Percentiles rank a stretch among this genome's conserved stretches.
phyloP scores from a whole-genome alignment of 2,329 filamentous ascomycete species.

The Pyrenophora teres region DNA sequence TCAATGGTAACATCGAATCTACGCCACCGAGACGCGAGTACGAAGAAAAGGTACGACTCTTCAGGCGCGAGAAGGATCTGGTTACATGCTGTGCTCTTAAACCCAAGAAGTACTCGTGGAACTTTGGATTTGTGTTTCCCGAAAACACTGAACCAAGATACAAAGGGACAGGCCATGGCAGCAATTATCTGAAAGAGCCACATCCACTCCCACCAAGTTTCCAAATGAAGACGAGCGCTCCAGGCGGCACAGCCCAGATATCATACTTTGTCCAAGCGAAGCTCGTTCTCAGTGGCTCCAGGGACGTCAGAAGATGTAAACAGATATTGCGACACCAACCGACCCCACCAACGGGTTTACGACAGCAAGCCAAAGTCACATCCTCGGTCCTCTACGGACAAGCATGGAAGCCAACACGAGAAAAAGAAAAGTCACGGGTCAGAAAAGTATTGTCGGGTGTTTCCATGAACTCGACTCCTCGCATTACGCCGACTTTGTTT shows the following conservation, averaged over 20 bases:
- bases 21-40: conserved; percentile 26
- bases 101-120: conserved; percentile 40
- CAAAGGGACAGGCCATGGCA: conserved; percentile 33
- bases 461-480: conserved; percentile 20
- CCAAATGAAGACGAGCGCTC: conserved; percentile 29
- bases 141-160: conserved; percentile 34
- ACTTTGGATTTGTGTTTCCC: conserved; percentile 45
- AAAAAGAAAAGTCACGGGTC: conserved; percentile 19
- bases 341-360: conserved; percentile 14
- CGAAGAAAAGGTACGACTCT: conserved; percentile 38
- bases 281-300: conserved; percentile 21
- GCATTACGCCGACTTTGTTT: conserved; percentile 38
- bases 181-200: conserved; percentile 37
- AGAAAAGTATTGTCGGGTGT: conserved; percentile 31
- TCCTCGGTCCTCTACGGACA: conserved; percentile 37
- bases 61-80: conserved; percentile 34
- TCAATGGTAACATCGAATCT: conserved; percentile 20
- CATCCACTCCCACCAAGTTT: conserved; percentile 44
- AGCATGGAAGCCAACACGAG: conserved; percentile 31
- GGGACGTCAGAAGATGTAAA: conserved; percentile 23
- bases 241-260: conserved; percentile 36
- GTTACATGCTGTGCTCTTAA: conserved; percentile 22
- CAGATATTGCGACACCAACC: conserved; percentile 36
- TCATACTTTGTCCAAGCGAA: conserved; percentile 40
- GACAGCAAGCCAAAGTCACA: conserved; percentile 23